Evolutionary conservation across 352 stramenopile genomes (phyloP).

Genomic region (Elongisporangium prolatum): DNA sequence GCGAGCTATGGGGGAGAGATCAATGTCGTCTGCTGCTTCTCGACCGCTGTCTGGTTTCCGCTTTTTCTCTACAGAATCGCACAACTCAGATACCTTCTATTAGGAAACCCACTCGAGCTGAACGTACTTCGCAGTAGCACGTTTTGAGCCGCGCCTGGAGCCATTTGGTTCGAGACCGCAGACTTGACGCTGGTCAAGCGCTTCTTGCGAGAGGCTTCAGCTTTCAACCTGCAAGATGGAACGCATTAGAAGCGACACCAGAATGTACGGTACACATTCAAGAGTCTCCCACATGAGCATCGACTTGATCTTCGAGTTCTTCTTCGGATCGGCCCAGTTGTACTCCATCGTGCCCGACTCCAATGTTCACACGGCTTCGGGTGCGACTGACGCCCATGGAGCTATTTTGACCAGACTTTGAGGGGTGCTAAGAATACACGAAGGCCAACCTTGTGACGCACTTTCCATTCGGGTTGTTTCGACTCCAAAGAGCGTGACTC

Average conservation of each 20-base stretch:
- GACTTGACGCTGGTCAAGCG: conserved; percentile 67
- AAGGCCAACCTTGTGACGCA: too few relatives aligned
- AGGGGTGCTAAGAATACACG: conserved; percentile 15
- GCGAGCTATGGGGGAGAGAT: not conserved
- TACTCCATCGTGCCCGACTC: conserved; percentile 44
- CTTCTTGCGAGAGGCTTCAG: conserved; percentile 62
- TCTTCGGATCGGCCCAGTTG: conserved; percentile 82
- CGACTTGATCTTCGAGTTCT: conserved; percentile 64
- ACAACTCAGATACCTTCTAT: not conserved
- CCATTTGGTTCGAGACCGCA: conserved; percentile 73
- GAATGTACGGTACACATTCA: not conserved
- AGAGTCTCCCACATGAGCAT: conserved; percentile 64
- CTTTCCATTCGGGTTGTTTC: too few relatives aligned
- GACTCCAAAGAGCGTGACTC: too few relatives aligned
- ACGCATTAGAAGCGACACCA: too few relatives aligned
- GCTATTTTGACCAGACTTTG: conserved; percentile 16
- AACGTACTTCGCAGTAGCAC: not conserved
- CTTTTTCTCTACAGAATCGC: not conserved
- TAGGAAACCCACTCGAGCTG: too few relatives aligned
- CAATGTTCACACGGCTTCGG: not conserved
- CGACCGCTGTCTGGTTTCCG: not conserved
- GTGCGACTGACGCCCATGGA: not conserved
- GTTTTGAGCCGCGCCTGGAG: conserved; percentile 18
- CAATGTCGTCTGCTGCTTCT: not conserved
- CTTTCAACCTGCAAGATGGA: conserved; percentile 43